Base-by-base conservation (phyloP, 106 monocot species). In the Agapanthus africanus region DNA sequence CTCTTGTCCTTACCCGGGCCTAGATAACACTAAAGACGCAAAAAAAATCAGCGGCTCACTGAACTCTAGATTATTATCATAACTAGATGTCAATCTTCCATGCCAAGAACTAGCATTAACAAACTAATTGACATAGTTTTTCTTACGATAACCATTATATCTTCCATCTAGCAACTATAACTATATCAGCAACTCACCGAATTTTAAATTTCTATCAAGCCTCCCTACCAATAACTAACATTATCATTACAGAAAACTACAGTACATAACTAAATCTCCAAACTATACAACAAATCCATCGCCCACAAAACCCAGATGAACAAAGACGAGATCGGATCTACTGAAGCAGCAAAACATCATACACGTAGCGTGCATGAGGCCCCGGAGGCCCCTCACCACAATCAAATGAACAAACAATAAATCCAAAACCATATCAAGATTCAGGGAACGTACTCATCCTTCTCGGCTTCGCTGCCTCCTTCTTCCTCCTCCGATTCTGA, bases 391-490 rank as follows among this genome's bases (percentile, higher is more conserved):
- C n/a, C n/a, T n/a, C n/a, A n/a, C n/a, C n/a, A n/a, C n/a, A n/a
- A n/a, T n/a, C n/a, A n/a, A 30, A 27, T 31, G 13, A 57, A 7
- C 27, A 30, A 22, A 30, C 14, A 57, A 27, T 30, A 30, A 57
- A 26, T 52, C 52, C 52, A 52, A 0, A 25, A 8, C 52, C n/a
- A n/a, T n/a, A n/a, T n/a, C n/a, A n/a, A n/a, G n/a, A n/a, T n/a
- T n/a, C n/a, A n/a, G n/a, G n/a, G 21, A 19, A 39, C 64, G 37
- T 64, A 64, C 64, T 64, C 64, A 39, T 64, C 64, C 25, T 64
- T 64, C 38, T 64, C 64, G 6, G 2, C 10, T 11, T 37, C 64
- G 64, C 64, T 64, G 36, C 39, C 64, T 10, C 18, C 37, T 3
- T 21, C 63, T 22, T 64, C 64, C 7, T 64, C 64, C 22, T 38